Base-by-base conservation (phyloP, 2,329 filamentous ascomycete species). In the Monosporascus ibericus region DNA sequence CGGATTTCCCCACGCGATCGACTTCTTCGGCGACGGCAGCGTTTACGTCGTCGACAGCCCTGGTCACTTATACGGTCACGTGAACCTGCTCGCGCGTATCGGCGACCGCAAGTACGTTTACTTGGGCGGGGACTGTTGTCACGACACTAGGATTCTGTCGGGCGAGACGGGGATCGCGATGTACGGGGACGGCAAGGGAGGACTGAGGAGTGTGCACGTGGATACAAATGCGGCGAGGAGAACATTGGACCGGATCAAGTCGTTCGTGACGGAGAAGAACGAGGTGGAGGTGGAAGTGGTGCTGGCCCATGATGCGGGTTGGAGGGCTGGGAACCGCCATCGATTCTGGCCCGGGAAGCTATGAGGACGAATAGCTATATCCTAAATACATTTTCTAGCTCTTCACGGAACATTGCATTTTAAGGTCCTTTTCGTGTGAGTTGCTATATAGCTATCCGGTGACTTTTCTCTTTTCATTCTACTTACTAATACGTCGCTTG, bases 61-160 rank as follows among this genome's bases (percentile, higher is more conserved):
- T 0, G 78, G 78, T 0, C 78, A 81, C 59, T 55, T 81, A 0
- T 70, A 70, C 5, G 78, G 78, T 0, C 78, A 81, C 53, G 61
- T 81, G 1, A 80, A 79, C 54, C 55, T 80, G 1, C 68, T 81
- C 0, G 73, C 68, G 7, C 68, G 74, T 0, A 68, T 68, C 0
- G 68, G 60, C 0, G 62, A 67, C 5, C 51, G 58, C 44, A 70
- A 68, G 39, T 79, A 75, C 67, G 65, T 79, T 1, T 76, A 75
- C 58, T 70, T 82, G 0, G 75, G 72, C 7, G 79, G 77, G 0
- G 79, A 82, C 58, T 74, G 74, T 34, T 82, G 75, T 54, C 79
- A 82, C 57, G 77, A 82, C 59, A 64, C 65, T 1, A 61, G 79
- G 39, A 70, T 82, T 2, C 61, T 82, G 61, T 73, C 65, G 1